Evolutionary conservation across 2,329 filamentous ascomycete genomes (phyloP).

Genomic region (Fusarium haematococcum): DNA sequence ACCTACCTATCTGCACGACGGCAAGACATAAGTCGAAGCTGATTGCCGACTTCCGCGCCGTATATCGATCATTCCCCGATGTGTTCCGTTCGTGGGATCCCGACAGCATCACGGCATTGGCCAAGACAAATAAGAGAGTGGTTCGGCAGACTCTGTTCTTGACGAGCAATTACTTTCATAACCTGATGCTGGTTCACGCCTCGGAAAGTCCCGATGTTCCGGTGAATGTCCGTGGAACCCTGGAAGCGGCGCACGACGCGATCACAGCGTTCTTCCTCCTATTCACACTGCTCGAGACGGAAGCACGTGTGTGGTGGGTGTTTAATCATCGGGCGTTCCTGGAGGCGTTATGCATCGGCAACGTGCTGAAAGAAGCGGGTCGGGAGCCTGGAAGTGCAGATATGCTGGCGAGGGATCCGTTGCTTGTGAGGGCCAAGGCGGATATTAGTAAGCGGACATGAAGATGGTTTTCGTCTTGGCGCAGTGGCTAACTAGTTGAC

Average conservation of each 20-base stretch:
- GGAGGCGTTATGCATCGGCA: conserved; percentile 77
- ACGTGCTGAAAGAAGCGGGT: conserved; percentile 65
- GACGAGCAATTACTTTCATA: conserved; percentile 86
- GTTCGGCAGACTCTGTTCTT: conserved; percentile 82
- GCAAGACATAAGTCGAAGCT: conserved; percentile 77
- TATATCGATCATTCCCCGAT: conserved; percentile 79
- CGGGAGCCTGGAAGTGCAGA: conserved; percentile 61
- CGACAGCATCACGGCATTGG: conserved; percentile 67
- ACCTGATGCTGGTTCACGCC: conserved; percentile 82
- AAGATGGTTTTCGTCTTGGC: neutral
- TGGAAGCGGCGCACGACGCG: conserved; percentile 82
- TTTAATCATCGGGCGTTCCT: conserved; percentile 85
- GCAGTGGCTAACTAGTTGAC: conserved; percentile 18
- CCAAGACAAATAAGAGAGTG: conserved; percentile 71
- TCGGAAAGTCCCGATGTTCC: conserved; percentile 74
- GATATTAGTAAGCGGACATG: conserved; percentile 67
- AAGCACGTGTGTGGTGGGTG: conserved; percentile 86
- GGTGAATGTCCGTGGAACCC: conserved; percentile 74
- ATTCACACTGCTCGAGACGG: conserved; percentile 74
- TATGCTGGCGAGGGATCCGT: conserved; percentile 62
- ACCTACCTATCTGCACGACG: conserved; percentile 77
- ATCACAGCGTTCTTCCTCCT: conserved; percentile 81
- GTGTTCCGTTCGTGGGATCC: conserved; percentile 77
- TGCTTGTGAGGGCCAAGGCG: conserved; percentile 69
- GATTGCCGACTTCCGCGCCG: conserved; percentile 74